Evolutionary conservation across 768 basidiomycete species (phyloP), one percentile per base, ranked within the genome.

Genomic region (Asterophora parasitica): DNA sequence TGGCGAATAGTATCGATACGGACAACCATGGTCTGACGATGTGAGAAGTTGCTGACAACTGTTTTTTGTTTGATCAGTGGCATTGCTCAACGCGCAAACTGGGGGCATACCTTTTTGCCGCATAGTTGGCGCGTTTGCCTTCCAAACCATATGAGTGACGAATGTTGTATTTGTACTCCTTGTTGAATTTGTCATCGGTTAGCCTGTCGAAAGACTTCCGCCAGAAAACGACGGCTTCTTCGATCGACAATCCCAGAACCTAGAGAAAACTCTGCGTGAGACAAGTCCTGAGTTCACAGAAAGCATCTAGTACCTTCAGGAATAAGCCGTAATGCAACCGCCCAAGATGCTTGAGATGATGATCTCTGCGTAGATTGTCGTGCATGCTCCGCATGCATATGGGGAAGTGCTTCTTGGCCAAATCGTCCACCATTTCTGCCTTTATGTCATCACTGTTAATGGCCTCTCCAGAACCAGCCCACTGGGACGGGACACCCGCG

Each of bases 81-180:
- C 27, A 23, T 8, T 23, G 23, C 3, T 23, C 23, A 23, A 3
- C 6, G 23, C 6, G 23, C 23, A 23, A 6, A 23, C 23, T 23
- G 23, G 23, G 23, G 23, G 10, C n/a, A 11, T 49, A 89, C 95
- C 79, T 94, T 69, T 86, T 91, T 0, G 96, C 92, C 1, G 90
- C 78, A 64, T 99, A 99, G 61, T 97, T 97, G 33, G 86, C 88
- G 36, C 95, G 81, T 65, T 87, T 91, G 8, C 96, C 96, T 63
- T 98, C 96, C 43, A 96, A 69, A 31, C 96, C 96, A 59, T 84
- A 99, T 4, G 83, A 84, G 63, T 99, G 96, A 37, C 95, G 84
- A 58, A 99, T 93, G 55, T 98, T 99, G 65, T 99, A 99, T 58
- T 82, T 85, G 76, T 97, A 85, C 62, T 96, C 89, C 63, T 98